Percentiles rank a stretch among this genome's conserved stretches.
phyloP scores from a whole-genome alignment of 495 filamentous ascomycete species.

The Hapsidospora chrysogenum region DNA sequence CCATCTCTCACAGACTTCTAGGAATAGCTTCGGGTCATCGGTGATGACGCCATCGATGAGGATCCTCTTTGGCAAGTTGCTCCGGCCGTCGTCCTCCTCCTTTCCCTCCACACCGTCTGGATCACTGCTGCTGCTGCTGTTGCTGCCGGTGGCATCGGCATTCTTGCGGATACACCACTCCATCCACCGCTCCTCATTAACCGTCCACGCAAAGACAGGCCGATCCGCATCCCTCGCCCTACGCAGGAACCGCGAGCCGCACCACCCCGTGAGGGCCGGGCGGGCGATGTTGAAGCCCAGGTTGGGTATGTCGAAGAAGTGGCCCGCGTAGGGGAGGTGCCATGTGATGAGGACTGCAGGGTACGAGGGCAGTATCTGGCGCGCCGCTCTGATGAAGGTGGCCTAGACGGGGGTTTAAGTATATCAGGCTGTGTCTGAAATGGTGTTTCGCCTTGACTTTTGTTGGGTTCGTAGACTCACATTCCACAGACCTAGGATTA shows the following conservation, averaged over 20 bases:
- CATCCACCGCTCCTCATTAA: slow-evolving; percentile 62
- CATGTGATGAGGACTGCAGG: slow-evolving; percentile 57
- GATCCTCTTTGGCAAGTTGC: background rate
- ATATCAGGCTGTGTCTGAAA: too few species aligned
- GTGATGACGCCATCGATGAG: slow-evolving; percentile 36
- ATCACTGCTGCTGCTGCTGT: too few species aligned
- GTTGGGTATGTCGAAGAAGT: slow-evolving; percentile 43
- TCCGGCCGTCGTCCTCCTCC: too few species aligned
- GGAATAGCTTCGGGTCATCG: slow-evolving; percentile 34
- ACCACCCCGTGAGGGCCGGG: slow-evolving; percentile 42
- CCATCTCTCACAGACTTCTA: slow-evolving; percentile 21
- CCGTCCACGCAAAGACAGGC: slow-evolving; percentile 65
- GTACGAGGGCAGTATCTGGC: slow-evolving; percentile 46
- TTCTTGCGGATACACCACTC: slow-evolving; percentile 40
- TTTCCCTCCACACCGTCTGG: too few species aligned
- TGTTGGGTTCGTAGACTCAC: slow-evolving; percentile 18
- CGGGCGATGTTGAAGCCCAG: slow-evolving; percentile 64
- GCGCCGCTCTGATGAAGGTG: slow-evolving; percentile 42
- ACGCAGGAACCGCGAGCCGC: slow-evolving; percentile 44
- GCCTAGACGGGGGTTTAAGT: slow-evolving; percentile 19
- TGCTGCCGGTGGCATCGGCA: background rate
- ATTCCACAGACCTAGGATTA: slow-evolving; percentile 70
- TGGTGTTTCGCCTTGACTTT: background rate
- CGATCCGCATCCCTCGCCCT: slow-evolving; percentile 36
- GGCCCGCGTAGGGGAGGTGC: slow-evolving; percentile 47